Conservation (phyloP, 768 basidiomycete species). For the Suillus occidentalis region DNA sequence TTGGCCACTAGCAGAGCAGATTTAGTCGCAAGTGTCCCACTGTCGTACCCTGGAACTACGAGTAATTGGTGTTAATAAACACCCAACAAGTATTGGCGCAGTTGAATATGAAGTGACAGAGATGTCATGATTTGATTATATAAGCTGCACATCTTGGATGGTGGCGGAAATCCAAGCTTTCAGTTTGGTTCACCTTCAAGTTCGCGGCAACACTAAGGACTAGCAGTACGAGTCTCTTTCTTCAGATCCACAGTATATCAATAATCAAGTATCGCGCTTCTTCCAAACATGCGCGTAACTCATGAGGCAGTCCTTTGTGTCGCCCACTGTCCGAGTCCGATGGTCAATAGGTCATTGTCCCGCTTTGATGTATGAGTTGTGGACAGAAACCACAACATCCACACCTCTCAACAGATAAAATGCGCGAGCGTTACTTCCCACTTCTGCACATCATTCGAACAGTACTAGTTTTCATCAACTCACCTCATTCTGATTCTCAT, state of each 20-base stretch:
- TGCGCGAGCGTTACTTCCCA: background rate
- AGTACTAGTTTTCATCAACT: background rate
- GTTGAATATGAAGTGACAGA: background rate
- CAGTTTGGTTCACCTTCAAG: background rate
- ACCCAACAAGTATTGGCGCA: background rate
- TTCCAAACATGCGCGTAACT: background rate
- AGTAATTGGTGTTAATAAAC: background rate
- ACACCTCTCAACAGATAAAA: conserved; percentile 2
- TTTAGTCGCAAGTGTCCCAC: background rate
- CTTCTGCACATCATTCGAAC: background rate
- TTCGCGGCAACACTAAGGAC: background rate
- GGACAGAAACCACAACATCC: background rate
- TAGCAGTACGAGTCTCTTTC: background rate
- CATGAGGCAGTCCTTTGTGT: background rate
- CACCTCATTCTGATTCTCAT: background rate
- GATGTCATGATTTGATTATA: background rate
- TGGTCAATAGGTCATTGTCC: background rate
- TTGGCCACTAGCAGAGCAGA: background rate
- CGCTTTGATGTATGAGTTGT: background rate
- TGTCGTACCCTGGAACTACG: background rate
- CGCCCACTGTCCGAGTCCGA: background rate
- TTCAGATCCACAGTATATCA: background rate
- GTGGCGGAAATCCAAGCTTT: too few species aligned
- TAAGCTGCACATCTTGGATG: background rate
- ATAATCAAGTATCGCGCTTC: background rate